These are phyloP conservation scores for Cyclotella distinguenda DNA, from an alignment of 108 stramenopile species.

Conservation along the genomic window DNA sequence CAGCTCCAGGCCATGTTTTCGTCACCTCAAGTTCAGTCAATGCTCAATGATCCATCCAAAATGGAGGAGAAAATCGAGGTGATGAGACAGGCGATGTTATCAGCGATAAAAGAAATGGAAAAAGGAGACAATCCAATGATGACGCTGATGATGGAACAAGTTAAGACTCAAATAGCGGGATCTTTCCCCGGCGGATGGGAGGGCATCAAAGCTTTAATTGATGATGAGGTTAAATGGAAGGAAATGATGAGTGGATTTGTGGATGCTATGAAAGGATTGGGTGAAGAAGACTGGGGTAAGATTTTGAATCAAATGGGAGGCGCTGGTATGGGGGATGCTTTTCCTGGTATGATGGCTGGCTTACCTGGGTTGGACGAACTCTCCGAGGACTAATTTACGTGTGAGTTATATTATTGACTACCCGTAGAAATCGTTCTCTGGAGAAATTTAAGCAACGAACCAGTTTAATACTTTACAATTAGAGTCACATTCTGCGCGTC, in stretches of 20 bases:
- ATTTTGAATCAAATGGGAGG: slow-evolving; percentile 38
- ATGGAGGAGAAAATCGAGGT: slow-evolving; percentile 32
- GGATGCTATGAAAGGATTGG: slow-evolving; percentile 39
- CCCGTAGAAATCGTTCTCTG: not conserved
- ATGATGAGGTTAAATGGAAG: slow-evolving; percentile 35
- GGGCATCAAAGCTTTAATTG: slow-evolving; percentile 33
- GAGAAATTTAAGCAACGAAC: too few relatives aligned
- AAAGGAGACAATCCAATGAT: slow-evolving; percentile 48
- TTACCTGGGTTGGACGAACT: slow-evolving; percentile 32
- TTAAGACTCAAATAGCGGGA: slow-evolving; percentile 35
- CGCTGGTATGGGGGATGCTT: slow-evolving; percentile 22
- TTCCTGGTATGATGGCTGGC: slow-evolving; percentile 19
- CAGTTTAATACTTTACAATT: too few relatives aligned
- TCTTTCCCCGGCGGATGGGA: slow-evolving; percentile 44
- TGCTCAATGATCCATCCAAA: slow-evolving; percentile 41
- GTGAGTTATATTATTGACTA: not conserved
- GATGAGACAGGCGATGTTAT: slow-evolving; percentile 21
- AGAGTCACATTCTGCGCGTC: too few relatives aligned
- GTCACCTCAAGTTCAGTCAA: slow-evolving; percentile 40
- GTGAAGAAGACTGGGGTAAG: slow-evolving; percentile 37
- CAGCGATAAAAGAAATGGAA: slow-evolving; percentile 34
- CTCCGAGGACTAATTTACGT: slow-evolving; percentile 17
- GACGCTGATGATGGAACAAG: slow-evolving; percentile 44
- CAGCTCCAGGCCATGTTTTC: slow-evolving; percentile 33
- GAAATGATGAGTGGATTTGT: slow-evolving; percentile 39